Evolutionary conservation across 805 yeast genomes (phyloP), one percentile per base, ranked within the genome.

Genomic region (Candida saitoana): DNA sequence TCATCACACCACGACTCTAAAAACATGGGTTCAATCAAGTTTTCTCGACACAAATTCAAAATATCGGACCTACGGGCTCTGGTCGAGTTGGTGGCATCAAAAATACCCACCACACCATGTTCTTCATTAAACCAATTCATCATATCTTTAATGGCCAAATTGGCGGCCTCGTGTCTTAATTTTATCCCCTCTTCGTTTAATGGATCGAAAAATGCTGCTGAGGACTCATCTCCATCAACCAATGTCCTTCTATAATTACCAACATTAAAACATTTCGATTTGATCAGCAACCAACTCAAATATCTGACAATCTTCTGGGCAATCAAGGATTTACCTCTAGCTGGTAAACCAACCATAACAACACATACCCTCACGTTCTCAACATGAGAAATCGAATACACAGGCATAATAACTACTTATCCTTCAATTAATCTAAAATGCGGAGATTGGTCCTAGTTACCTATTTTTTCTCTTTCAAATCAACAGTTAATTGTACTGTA

Each of bases 261-360:
- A 15, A 91, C 96, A 57, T 88, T 89, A 67, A 93, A 93, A 43
- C 89, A 84, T 57, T 82, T 82, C 19, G 96, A 87, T 46, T 78
- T 79, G 43, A 93, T 85, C 2, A 95, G 84, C 31, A 91, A 73
- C 99, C 99, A 93, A 25, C 89, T 80, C 41, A 93, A 73, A 57
- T 91, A 93, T 36, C 98, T 76, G 24, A 91, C 96, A 41, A 93
- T 84, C 60, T 91, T 93, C 59, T 89, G 96, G 2, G 98, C 89
- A 48, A 93, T 91, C 62, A 89, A 82, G 3, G 96, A 85, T 62
- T 93, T 93, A 3, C 99, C 99, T 43, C 98, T 72, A 0, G 97
- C 97, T 0, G 98, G 98, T 25, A 84, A 64, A 0, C 99, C 95
- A 30, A 86, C 93, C 86, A 87, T 85, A 15, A 87, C 82, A 32